phyloP scores from a whole-genome alignment of 2,329 filamentous ascomycete species.

The Microsporum canis region DNA sequence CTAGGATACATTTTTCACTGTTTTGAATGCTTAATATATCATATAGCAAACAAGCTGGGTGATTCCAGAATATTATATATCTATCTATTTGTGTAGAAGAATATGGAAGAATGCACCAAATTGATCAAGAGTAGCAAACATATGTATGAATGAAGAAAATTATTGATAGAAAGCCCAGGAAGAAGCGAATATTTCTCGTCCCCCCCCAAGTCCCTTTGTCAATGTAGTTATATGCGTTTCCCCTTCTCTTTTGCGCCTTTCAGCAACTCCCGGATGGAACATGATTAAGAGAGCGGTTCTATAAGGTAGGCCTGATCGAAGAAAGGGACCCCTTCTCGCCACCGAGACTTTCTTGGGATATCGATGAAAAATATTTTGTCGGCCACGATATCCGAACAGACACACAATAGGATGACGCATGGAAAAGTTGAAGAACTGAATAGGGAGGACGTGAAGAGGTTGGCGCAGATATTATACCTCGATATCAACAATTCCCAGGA shows the following conservation, averaged over 20 bases:
- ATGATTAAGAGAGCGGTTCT: background rate
- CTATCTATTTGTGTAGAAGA: background rate
- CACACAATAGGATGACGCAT: background rate
- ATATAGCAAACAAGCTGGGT: background rate
- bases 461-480: conserved; percentile 6
- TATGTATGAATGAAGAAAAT: background rate
- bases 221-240: background rate
- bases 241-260: background rate
- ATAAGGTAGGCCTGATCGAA: background rate
- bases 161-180: background rate
- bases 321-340: background rate
- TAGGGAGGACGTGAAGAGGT: conserved; percentile 8
- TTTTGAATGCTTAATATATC: background rate
- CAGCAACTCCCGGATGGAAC: background rate
- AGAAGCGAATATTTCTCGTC: background rate
- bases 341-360: background rate
- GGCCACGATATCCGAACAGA: background rate
- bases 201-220: background rate
- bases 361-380: background rate
- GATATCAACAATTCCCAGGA: background rate
- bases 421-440: background rate
- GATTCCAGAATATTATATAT: background rate
- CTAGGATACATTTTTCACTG: background rate
- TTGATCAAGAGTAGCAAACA: background rate
- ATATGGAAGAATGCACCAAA: background rate